Evolutionary conservation across 129 eudicot species (phyloP), one percentile per base, ranked within the genome.

Genomic region (Centrapalus pauciflorus): DNA sequence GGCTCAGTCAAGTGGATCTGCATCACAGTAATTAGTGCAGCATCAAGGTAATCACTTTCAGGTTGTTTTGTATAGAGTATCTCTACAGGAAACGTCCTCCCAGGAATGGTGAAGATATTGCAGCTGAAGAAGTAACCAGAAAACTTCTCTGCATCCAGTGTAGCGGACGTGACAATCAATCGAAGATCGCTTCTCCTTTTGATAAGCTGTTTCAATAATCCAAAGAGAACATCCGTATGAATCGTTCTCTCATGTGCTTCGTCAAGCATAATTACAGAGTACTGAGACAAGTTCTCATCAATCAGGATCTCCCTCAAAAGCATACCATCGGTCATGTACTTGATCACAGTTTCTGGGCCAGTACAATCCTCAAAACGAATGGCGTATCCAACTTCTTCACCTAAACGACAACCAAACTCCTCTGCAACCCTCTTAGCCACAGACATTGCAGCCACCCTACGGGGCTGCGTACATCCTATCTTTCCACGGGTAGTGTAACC

Each of bases 251-350:
- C 98, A 6, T 87, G 96, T 8, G 96, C 95, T 79, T 91, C 98
- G 69, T 91, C 98, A 66, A 88, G 95, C 97, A 90, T 90, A 23
- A 90, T 66, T 14, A 90, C 91, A 0, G 97, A 90, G 38, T 90
- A 90, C 50, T 87, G 93, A n/a, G 95, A 79, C 24, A 90, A 58
- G 57, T 82, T 69, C 12, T 90, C 90, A 25, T 87, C 95, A 30
- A 87, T 71, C 46, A 84, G 66, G 21, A 87, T 82, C 65, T 84
- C 87, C 57, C 87, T 81, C 63, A 87, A 54, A 61, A 91, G 87
- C 98, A 91, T 91, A 62, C 98, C 96, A 64, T 91, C 96, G 3
- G 98, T 91, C 98, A 91, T 91, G 66, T 91, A 91, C 66, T 87
- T 91, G 33, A 91, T 91, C 2, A 85, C 95, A 8, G 98, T 91